A percentile compares a stretch with the other conserved stretches of the same genome.
Conservation (phyloP, 2,329 filamentous ascomycete genomes). For the Thielaviopsis populi region DNA sequence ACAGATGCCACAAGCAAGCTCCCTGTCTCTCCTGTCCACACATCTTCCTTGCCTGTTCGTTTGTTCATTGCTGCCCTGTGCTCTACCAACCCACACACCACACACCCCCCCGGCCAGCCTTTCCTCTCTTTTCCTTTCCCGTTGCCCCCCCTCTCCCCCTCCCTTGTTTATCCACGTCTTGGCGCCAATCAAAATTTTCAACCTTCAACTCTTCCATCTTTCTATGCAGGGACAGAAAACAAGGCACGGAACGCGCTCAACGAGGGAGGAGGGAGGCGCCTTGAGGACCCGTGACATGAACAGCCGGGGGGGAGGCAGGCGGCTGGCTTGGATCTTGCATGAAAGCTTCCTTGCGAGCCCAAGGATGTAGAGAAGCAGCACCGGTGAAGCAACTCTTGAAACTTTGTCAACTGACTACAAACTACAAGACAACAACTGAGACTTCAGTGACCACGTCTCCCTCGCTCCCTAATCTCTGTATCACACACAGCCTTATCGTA, state of each 20-base stretch:
- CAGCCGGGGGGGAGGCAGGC: too few relatives aligned
- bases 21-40: not conserved
- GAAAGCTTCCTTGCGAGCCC: too few relatives aligned
- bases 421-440: not conserved
- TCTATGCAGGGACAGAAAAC: slow-evolving; percentile 1
- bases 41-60: not conserved
- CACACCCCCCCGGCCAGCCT: not conserved
- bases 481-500: not conserved
- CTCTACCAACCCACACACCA: not conserved
- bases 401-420: not conserved
- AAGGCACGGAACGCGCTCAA: not conserved
- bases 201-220: not conserved
- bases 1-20: too few relatives aligned
- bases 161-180: not conserved
- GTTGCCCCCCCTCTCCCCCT: not conserved
- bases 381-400: not conserved
- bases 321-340: too few relatives aligned
- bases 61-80: too few relatives aligned
- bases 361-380: not conserved
- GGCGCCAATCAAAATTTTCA: not conserved
- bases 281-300: not conserved
- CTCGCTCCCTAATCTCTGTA: not conserved
- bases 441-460: not conserved
- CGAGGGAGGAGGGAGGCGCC: not conserved
- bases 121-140: not conserved